phyloP scores from a whole-genome alignment of 495 filamentous ascomycete species.

The Aspergillus baeticus region DNA sequence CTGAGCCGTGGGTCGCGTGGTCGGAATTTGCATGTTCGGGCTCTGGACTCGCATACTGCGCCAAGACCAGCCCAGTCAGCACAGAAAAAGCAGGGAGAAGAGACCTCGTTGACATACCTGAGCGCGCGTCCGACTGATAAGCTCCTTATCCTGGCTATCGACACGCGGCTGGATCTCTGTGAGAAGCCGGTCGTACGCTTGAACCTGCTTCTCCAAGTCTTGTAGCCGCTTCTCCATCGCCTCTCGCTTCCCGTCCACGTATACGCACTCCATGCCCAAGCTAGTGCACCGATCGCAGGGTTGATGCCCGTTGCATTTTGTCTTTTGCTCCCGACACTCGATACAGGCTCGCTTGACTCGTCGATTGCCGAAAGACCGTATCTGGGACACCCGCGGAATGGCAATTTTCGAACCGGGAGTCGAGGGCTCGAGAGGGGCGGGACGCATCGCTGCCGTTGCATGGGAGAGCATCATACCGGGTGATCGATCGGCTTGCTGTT shows the following conservation, averaged over 20 bases:
- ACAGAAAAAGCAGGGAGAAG: slow-evolving; percentile 3
- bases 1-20: slow-evolving; percentile 13
- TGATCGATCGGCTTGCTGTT: background rate
- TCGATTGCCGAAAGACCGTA: slow-evolving; percentile 30
- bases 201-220: slow-evolving; percentile 37
- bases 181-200: slow-evolving; percentile 35
- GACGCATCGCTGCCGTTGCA: background rate
- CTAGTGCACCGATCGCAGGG: slow-evolving; percentile 60
- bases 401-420: slow-evolving; percentile 27
- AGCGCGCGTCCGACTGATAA: slow-evolving; percentile 33
- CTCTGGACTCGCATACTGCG: background rate
- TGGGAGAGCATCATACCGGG: background rate
- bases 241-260: slow-evolving; percentile 59
- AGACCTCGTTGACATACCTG: slow-evolving; percentile 24
- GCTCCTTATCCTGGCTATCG: slow-evolving; percentile 28
- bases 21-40: background rate
- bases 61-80: background rate
- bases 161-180: slow-evolving; percentile 34
- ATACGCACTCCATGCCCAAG: slow-evolving; percentile 46
- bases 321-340: slow-evolving; percentile 69
- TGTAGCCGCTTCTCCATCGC: slow-evolving; percentile 51
- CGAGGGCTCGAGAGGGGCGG: background rate
- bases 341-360: slow-evolving; percentile 61
- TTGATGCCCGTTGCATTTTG: slow-evolving; percentile 58
- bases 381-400: slow-evolving; percentile 34